Conservation (phyloP, 257 asterid genomes). For the Parsonsia alboflavescens region DNA sequence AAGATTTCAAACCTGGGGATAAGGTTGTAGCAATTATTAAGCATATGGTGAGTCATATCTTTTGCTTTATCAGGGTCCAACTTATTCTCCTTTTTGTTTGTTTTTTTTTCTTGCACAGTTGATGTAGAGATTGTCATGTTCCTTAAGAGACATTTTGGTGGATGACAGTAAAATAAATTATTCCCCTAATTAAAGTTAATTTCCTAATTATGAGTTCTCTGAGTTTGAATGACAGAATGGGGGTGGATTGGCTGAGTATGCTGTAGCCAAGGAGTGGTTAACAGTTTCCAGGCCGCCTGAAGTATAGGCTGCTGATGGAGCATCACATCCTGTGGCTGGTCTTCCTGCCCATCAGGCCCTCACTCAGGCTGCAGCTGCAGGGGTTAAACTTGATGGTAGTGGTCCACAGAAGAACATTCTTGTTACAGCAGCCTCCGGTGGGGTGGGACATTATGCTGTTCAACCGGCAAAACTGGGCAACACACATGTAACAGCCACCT, state of each 20-base stretch:
- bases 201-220: neutral
- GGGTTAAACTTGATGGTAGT: conserved; percentile 38
- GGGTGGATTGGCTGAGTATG: conserved; percentile 68
- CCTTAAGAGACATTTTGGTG: no score
- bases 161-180: neutral
- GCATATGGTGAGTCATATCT: conserved; percentile 8
- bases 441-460: conserved; percentile 70
- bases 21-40: conserved; percentile 19
- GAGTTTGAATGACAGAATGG: conserved; percentile 35
- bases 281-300: conserved; percentile 43
- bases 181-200: conserved; percentile 1
- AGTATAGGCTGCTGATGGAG: conserved; percentile 54
- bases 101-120: neutral
- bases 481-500: conserved; percentile 67
- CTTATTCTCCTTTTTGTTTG: no score
- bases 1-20: conserved; percentile 24
- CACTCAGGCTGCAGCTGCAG: conserved; percentile 32
- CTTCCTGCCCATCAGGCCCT: conserved; percentile 53
- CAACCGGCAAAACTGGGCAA: conserved; percentile 73
- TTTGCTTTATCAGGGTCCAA: neutral
- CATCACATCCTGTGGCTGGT: conserved; percentile 58
- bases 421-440: conserved; percentile 69
- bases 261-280: conserved; percentile 43
- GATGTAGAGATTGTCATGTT: neutral
- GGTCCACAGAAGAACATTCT: conserved; percentile 50